phyloP scores from a whole-genome alignment of 1,139 yeast genomes.

The Lodderomyces theae region DNA sequence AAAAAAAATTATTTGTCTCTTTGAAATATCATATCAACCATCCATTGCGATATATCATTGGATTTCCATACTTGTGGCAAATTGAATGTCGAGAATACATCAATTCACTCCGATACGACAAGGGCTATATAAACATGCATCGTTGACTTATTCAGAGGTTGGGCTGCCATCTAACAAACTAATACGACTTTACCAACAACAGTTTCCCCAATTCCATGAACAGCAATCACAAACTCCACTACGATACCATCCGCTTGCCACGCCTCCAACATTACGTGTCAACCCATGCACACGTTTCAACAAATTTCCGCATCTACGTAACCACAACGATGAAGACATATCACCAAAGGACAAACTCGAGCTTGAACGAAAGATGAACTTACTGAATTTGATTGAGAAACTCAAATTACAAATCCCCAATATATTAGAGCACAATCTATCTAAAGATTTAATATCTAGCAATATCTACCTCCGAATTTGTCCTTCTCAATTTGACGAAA shows the following conservation, averaged over 20 bases:
- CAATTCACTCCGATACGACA: neutral
- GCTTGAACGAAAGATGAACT: constrained; percentile 46
- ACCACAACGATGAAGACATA: constrained; percentile 1
- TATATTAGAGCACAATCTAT: constrained; percentile 49
- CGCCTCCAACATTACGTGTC: neutral
- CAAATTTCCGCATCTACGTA: neutral
- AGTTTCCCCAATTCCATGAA: neutral
- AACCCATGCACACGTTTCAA: neutral
- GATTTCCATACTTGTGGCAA: too few relatives aligned
- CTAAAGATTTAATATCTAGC: constrained; percentile 47
- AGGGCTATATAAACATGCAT: neutral
- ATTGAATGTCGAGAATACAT: constrained; percentile 2
- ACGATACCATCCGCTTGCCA: neutral
- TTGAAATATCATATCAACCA: too few relatives aligned
- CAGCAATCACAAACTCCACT: neutral
- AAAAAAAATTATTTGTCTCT: too few relatives aligned
- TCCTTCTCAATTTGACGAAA: constrained; percentile 53
- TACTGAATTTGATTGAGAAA: constrained; percentile 57
- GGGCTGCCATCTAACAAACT: neutral
- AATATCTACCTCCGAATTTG: constrained; percentile 58
- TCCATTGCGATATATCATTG: too few relatives aligned
- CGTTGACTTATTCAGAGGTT: neutral
- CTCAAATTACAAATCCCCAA: constrained; percentile 56
- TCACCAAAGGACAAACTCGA: constrained; percentile 8
- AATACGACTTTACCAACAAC: neutral